Percentiles rank a stretch among this genome's conserved stretches.
phyloP scores from a whole-genome alignment of 176 grass and related monocot genomes.

The Triticum turgidum region DNA sequence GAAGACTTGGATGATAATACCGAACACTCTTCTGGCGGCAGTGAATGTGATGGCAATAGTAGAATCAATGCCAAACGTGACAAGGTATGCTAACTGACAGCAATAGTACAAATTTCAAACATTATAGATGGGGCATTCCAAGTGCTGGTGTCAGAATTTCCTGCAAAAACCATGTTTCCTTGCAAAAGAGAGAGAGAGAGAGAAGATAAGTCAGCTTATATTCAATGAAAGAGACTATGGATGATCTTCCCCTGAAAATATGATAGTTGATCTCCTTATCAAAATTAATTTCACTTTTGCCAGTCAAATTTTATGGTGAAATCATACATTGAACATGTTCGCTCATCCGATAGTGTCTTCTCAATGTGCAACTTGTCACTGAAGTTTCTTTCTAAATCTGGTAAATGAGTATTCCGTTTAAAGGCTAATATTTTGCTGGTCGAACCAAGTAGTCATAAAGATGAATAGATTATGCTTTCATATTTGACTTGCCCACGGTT shows the following conservation, averaged over 20 bases:
- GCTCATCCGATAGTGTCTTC: not conserved
- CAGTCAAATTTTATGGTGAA: not conserved
- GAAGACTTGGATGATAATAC: slow-evolving; percentile 56
- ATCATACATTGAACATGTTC: not conserved
- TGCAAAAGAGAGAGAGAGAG: not conserved
- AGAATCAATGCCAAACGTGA: slow-evolving; percentile 42
- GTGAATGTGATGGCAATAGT: slow-evolving; percentile 47
- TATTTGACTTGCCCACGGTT: not conserved
- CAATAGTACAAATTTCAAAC: slow-evolving; percentile 25
- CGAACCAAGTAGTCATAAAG: not conserved
- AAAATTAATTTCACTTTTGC: not conserved
- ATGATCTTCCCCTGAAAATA: not conserved
- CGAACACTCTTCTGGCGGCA: slow-evolving; percentile 45
- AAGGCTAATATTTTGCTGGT: not conserved
- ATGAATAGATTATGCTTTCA: slow-evolving; percentile 21
- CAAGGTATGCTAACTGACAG: slow-evolving; percentile 52
- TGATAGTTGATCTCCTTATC: slow-evolving; percentile 8
- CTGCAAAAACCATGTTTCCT: not conserved
- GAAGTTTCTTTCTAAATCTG: not conserved
- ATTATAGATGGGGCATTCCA: not conserved
- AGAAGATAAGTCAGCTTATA: not conserved
- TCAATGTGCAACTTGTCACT: slow-evolving; percentile 1
- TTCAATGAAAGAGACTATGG: not conserved
- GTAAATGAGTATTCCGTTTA: not conserved
- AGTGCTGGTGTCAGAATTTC: not conserved